Evolutionary conservation across 441 rosid species (phyloP), one percentile per base, ranked within the genome.

Genomic region (Croton laevigatus): DNA sequence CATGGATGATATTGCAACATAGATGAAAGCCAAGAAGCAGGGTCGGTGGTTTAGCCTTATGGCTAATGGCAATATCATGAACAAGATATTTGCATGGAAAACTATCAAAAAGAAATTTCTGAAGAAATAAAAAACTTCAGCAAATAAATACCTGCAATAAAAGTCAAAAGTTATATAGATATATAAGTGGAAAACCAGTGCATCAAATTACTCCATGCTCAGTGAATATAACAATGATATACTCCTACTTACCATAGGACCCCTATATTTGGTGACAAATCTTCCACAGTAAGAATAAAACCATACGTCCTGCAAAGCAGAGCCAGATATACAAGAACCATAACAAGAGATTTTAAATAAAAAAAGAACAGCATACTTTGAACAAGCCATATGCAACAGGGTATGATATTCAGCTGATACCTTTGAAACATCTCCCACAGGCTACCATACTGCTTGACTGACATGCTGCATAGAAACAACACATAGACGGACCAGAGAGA

Each of bases 121-220:
- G 90, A 95, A 91, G 79, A 89, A 93, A 65, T 91, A 88, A 62
- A 93, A 93, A 73, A 93, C 99, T 88, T 95, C 98, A 0, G 99
- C 99, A 78, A 91, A 95, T 89, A 95, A 93, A 85, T 95, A 93
- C 98, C 98, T 91, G 90, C 84, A 66, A 22, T 70, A 68, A 70
- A 61, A 83, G 67, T 57, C n/a, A n/a, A 65, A 71, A 62, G 75
- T 71, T 62, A 73, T 34, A 65, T n/a, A 62, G 36, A 68, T 68
- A 37, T 64, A 45, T 3, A 59, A 66, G 65, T 67, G n/a, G 45
- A 37, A 74, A 17, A 55, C 48, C 51, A 55, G 32, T 5, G 34
- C 42, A 52, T 60, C 27, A 70, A 68, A 67, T 45, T 62, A 68
- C n/a, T 60, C 59, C 72, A 60, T 16, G 34, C 57, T 38, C 36